Percentiles rank a stretch among this genome's conserved stretches.
These are phyloP conservation scores for Fusarium sp. DNA, from an alignment of 2,329 filamentous ascomycete genomes.

Conservation along the genomic window DNA sequence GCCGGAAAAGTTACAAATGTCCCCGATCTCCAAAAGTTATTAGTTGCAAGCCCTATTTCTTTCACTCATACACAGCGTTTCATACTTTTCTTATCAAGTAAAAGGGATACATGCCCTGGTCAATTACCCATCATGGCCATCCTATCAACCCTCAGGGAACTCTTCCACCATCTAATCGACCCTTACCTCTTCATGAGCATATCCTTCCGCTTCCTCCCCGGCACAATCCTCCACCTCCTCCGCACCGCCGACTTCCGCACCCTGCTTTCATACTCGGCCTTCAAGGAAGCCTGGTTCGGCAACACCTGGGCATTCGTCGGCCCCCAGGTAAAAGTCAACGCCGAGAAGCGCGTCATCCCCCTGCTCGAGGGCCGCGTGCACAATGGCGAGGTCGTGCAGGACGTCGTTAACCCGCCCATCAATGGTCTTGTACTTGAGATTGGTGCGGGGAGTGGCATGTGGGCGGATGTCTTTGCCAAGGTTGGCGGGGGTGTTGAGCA, in stretches of 20 bases:
- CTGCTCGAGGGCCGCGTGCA: conserved; percentile 62
- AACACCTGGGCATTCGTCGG: conserved; percentile 69
- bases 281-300: conserved; percentile 67
- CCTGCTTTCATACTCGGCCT: conserved; percentile 53
- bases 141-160: conserved; percentile 36
- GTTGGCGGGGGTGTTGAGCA: conserved; percentile 40
- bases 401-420: conserved; percentile 51
- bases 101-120: neutral
- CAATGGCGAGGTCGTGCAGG: conserved; percentile 50
- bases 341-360: conserved; percentile 59
- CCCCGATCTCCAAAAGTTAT: conserved; percentile 6
- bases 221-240: conserved; percentile 59
- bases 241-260: conserved; percentile 46
- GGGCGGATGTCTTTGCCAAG: conserved; percentile 64
- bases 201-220: conserved; percentile 61
- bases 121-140: conserved; percentile 36
- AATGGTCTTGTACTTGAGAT: conserved; percentile 69
- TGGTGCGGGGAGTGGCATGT: conserved; percentile 70
- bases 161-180: conserved; percentile 51
- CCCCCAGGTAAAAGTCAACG: conserved; percentile 58
- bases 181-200: conserved; percentile 65
- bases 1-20: conserved; percentile 35
- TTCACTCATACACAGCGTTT: too few species aligned
- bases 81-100: too few species aligned
- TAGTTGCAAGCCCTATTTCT: neutral